These are phyloP conservation scores for Suhomyces terraborum DNA, from an alignment of 1,139 yeast species.

Conservation along the genomic window DNA sequence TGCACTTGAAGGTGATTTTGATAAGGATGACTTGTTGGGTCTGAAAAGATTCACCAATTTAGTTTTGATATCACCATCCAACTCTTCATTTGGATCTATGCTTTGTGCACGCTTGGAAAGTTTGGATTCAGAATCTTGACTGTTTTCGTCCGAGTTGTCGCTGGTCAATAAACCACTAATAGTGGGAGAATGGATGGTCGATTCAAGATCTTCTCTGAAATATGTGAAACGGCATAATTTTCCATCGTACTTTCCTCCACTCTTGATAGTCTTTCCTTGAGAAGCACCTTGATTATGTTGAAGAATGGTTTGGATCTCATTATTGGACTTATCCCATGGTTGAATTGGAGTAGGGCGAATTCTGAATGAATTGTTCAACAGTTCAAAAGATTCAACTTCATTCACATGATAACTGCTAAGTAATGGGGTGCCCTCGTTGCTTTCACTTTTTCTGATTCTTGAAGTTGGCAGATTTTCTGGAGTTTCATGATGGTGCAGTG, in stretches of 20 bases:
- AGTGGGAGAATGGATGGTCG: constrained; percentile 88
- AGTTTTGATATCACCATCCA: constrained; percentile 16
- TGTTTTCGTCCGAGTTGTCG: constrained; percentile 1
- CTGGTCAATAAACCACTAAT: constrained; percentile 68
- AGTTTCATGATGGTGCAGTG: constrained; percentile 1
- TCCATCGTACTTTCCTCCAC: constrained; percentile 21
- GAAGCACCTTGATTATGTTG: constrained; percentile 7
- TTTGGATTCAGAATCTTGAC: constrained; percentile 9
- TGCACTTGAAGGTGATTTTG: constrained; percentile 18
- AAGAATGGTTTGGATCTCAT: constrained; percentile 35
- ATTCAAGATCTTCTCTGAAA: constrained; percentile 84
- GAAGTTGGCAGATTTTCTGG: constrained; percentile 8
- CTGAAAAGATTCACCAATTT: constrained; percentile 34
- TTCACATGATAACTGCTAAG: constrained; percentile 51
- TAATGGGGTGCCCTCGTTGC: constrained; percentile 30
- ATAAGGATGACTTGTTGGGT: constrained; percentile 25
- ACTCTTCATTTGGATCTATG: constrained; percentile 13
- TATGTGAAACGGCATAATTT: constrained; percentile 72
- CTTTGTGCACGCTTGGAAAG: neutral
- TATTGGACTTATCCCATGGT: constrained; percentile 66
- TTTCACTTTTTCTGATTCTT: neutral
- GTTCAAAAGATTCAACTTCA: constrained; percentile 59
- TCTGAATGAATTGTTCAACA: constrained; percentile 48
- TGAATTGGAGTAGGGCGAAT: constrained; percentile 73
- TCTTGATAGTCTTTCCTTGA: neutral